A percentile compares a stretch with the other conserved stretches of the same genome.
Evolutionary conservation across 306 rosid species (phyloP).

Genomic region (Sophora flavescens): DNA sequence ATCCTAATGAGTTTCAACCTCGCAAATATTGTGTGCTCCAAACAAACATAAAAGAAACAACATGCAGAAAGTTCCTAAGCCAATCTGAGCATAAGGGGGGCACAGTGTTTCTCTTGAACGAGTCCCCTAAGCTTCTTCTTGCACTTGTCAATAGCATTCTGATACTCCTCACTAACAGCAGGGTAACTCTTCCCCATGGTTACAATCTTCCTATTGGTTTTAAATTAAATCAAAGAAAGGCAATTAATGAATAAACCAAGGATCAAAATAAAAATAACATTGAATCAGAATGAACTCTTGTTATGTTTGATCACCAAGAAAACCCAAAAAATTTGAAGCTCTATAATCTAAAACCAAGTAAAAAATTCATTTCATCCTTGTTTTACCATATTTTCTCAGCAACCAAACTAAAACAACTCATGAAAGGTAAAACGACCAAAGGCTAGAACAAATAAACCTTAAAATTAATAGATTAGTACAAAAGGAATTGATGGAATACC

Average conservation of each 20-base stretch:
- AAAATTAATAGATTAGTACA: not conserved
- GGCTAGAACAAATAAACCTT: not conserved
- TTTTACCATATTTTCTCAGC: not conserved
- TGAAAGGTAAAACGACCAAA: not conserved
- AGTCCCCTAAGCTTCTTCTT: constrained; percentile 70
- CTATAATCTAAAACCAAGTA: not conserved
- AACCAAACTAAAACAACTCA: not conserved
- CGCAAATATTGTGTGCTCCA: not conserved
- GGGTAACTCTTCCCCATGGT: constrained; percentile 65
- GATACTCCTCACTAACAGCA: constrained; percentile 59
- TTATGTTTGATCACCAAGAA: not conserved
- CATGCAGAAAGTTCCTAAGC: constrained; percentile 50
- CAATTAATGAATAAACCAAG: not conserved
- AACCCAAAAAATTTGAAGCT: not conserved
- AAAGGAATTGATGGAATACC: not conserved
- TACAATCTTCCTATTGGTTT: not conserved
- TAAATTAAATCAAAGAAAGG: not conserved
- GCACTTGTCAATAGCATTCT: constrained; percentile 62
- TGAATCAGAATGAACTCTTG: not conserved
- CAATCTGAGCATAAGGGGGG: constrained; percentile 70
- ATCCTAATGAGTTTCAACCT: not conserved
- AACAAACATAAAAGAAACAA: not conserved
- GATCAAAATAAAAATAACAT: not conserved
- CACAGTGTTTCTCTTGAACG: constrained; percentile 66
- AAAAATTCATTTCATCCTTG: not conserved